These are phyloP conservation scores for Asterella californica DNA, from an alignment of 225 moss, liverwort and hornwort genomes.

Conservation along the genomic window DNA sequence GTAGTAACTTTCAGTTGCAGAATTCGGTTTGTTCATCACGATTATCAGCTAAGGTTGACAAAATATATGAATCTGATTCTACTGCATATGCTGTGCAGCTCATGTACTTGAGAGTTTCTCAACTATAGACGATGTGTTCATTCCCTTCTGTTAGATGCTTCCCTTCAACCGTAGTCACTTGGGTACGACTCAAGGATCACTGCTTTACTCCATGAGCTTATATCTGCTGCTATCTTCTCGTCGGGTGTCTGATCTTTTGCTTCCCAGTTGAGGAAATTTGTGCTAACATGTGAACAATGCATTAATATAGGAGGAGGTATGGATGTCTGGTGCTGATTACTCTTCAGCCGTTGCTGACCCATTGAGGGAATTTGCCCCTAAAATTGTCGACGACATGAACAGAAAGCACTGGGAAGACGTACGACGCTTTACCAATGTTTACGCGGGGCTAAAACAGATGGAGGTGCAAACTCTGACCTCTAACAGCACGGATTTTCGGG, in stretches of 20 bases:
- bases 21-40: not conserved
- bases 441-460: conserved; percentile 52
- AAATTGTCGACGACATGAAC: conserved; percentile 95
- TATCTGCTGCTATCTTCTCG: too few relatives aligned
- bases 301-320: conserved; percentile 67
- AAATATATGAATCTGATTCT: not conserved
- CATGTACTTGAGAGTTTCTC: too few relatives aligned
- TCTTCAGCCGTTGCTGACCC: conserved; percentile 75
- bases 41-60: not conserved
- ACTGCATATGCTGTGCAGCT: not conserved
- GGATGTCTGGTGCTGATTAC: conserved; percentile 79
- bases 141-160: too few relatives aligned
- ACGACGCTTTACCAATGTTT: conserved; percentile 73
- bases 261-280: too few relatives aligned
- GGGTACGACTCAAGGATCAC: too few relatives aligned
- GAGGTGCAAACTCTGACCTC: conserved; percentile 44
- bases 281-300: not conserved
- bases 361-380: conserved; percentile 76
- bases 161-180: too few relatives aligned
- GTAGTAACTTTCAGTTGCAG: not conserved
- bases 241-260: too few relatives aligned
- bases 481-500: not conserved
- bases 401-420: conserved; percentile 96
- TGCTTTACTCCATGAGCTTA: too few relatives aligned
- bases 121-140: too few relatives aligned